Conservation (phyloP, 176 grass and related monocot genomes). For the Oryza glumipatula region DNA sequence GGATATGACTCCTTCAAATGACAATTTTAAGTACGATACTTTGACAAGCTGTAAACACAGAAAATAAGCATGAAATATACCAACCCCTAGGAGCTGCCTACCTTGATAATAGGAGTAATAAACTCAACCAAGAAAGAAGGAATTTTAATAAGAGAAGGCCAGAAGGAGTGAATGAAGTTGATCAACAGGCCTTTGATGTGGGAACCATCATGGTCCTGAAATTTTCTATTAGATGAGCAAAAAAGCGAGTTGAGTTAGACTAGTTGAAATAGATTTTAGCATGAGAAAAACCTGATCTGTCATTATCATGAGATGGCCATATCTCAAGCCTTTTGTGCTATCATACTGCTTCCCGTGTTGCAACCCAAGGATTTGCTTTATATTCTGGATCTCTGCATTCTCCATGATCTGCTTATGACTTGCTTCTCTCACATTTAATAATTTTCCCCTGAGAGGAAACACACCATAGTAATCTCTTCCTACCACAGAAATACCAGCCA, state of each 20-base stretch:
- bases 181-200: constrained; percentile 93
- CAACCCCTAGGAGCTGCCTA: neutral
- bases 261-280: constrained; percentile 13
- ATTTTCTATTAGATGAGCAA: constrained; percentile 9
- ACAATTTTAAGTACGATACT: neutral
- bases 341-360: constrained; percentile 84
- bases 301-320: constrained; percentile 99
- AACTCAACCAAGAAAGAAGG: constrained; percentile 88
- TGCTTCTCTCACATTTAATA: constrained; percentile 91
- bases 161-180: constrained; percentile 86
- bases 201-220: constrained; percentile 88
- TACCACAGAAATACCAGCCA: constrained; percentile 76
- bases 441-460: constrained; percentile 89
- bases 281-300: constrained; percentile 77
- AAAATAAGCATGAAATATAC: neutral
- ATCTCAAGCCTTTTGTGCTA: constrained; percentile 81
- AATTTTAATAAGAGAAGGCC: constrained; percentile 89
- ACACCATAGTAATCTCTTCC: constrained; percentile 86
- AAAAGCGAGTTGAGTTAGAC: neutral
- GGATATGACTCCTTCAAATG: neutral
- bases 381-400: constrained; percentile 81
- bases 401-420: constrained; percentile 82
- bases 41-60: neutral
- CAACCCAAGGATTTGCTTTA: constrained; percentile 93
- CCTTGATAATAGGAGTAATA: constrained; percentile 91